Conservation (phyloP, 306 rosid species). For the Casuarina equisetifolia region DNA sequence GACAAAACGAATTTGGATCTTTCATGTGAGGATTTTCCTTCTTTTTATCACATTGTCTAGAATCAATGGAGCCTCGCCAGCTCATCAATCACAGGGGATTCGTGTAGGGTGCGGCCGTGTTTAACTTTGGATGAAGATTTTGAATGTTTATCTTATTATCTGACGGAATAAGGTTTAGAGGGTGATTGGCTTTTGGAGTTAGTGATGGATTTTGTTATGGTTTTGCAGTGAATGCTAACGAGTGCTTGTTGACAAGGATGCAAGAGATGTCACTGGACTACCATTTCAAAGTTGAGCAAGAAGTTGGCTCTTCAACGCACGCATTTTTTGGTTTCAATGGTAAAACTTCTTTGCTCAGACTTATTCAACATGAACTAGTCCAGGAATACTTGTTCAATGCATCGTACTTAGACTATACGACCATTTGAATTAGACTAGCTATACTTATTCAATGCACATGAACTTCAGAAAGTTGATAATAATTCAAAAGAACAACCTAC, state of each 20-base stretch:
- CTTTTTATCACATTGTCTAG: neutral
- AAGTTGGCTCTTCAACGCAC: conserved; percentile 98
- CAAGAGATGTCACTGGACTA: conserved; percentile 99
- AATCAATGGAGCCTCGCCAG: conserved; percentile 29
- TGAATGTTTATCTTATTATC: neutral
- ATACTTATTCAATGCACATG: neutral
- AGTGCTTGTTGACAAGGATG: conserved; percentile 93
- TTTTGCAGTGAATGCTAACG: conserved; percentile 76
- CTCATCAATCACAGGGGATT: conserved; percentile 27
- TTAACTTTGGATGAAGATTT: neutral
- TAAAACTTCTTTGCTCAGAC: conserved; percentile 12
- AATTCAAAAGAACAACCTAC: neutral
- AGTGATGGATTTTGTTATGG: neutral
- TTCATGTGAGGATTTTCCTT: conserved; percentile 13
- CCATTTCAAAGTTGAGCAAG: conserved; percentile 98
- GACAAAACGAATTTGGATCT: neutral
- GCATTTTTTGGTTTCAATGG: conserved; percentile 99
- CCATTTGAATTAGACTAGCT: neutral
- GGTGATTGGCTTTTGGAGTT: neutral
- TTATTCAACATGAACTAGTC: neutral
- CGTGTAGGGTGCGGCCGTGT: conserved; percentile 28
- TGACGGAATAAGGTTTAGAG: neutral
- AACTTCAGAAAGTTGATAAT: neutral
- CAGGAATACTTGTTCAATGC: neutral
- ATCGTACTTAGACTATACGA: neutral